A percentile compares a stretch with the other conserved stretches of the same genome.
phyloP scores from a whole-genome alignment of 1,284 basidiomycete genomes.

The Kwoniella shivajii region DNA sequence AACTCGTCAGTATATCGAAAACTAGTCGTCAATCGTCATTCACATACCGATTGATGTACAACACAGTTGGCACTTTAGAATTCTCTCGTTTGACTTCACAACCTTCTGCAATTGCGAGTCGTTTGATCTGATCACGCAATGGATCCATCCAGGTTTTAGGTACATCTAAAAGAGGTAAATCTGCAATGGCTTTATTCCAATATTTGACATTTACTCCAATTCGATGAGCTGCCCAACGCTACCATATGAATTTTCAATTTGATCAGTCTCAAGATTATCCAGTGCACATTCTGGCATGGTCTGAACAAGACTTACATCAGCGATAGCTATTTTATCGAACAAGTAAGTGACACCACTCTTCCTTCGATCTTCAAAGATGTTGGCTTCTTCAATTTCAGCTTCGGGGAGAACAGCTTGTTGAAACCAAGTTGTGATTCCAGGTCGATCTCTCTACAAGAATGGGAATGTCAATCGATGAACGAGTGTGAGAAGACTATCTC shows the following conservation, averaged over 20 bases:
- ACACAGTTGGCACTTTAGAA: constrained; percentile 25
- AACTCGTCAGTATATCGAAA: neutral
- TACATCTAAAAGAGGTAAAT: constrained; percentile 22
- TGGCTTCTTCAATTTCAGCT: constrained; percentile 27
- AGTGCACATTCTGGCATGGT: neutral
- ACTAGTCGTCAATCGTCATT: neutral
- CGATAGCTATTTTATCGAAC: constrained; percentile 31
- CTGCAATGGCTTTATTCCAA: constrained; percentile 36
- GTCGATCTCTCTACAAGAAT: neutral
- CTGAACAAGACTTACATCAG: constrained; percentile 17
- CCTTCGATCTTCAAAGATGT: constrained; percentile 23
- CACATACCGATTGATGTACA: constrained; percentile 28
- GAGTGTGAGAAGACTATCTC: neutral
- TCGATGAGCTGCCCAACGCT: constrained; percentile 30
- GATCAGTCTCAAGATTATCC: neutral
- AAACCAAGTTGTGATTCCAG: constrained; percentile 35
- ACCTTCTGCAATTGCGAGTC: constrained; percentile 15
- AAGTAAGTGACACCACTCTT: constrained; percentile 21
- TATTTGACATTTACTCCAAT: constrained; percentile 15
- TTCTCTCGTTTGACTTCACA: constrained; percentile 14
- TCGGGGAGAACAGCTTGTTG: constrained; percentile 30
- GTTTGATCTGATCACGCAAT: constrained; percentile 25
- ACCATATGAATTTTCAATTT: too few relatives aligned
- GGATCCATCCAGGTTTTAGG: constrained; percentile 31
- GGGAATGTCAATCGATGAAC: neutral